Percentiles rank a stretch among this genome's conserved stretches.
Evolutionary conservation across 2,329 filamentous ascomycete species (phyloP).

Genomic region (Colletotrichum trifolii): DNA sequence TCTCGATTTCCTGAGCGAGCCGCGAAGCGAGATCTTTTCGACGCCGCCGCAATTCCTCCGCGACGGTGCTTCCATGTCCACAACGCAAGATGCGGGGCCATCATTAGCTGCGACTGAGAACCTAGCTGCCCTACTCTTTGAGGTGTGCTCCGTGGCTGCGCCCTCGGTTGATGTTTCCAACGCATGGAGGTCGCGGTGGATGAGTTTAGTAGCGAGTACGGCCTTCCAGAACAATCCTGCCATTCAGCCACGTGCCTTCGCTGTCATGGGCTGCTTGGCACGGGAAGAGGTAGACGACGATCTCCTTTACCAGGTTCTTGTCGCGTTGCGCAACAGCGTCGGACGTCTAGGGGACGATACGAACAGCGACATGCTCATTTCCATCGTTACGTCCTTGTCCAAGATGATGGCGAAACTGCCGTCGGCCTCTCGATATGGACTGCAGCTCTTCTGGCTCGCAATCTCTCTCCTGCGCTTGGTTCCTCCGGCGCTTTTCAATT

Average conservation of each 20-base stretch:
- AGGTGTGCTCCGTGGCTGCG: conserved; percentile 72
- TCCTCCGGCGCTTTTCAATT: conserved; percentile 72
- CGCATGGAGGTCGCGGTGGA: conserved; percentile 77
- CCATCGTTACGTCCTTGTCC: conserved; percentile 73
- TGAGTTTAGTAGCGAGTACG: conserved; percentile 78
- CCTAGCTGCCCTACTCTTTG: conserved; percentile 70
- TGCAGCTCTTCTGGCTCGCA: conserved; percentile 77
- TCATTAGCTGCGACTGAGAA: conserved; percentile 69
- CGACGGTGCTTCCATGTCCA: conserved; percentile 66
- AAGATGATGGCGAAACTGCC: conserved; percentile 79
- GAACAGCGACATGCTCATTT: conserved; percentile 75
- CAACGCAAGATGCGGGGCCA: conserved; percentile 63
- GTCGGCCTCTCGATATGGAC: conserved; percentile 73
- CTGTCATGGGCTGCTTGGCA: conserved; percentile 77
- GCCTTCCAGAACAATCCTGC: conserved; percentile 80
- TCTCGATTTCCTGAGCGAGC: conserved; percentile 69
- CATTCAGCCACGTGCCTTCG: conserved; percentile 75
- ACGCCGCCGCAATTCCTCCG: conserved; percentile 56
- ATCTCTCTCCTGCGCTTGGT: conserved; percentile 74
- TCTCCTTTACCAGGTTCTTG: conserved; percentile 76
- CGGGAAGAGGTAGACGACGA: conserved; percentile 80
- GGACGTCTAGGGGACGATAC: conserved; percentile 72
- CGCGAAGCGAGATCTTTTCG: conserved; percentile 68
- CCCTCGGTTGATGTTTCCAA: conserved; percentile 74
- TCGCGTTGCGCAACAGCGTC: conserved; percentile 73